Percentiles rank a stretch among this genome's conserved stretches.
phyloP scores from a whole-genome alignment of 768 basidiomycete species.

The Nidula microcarpa region DNA sequence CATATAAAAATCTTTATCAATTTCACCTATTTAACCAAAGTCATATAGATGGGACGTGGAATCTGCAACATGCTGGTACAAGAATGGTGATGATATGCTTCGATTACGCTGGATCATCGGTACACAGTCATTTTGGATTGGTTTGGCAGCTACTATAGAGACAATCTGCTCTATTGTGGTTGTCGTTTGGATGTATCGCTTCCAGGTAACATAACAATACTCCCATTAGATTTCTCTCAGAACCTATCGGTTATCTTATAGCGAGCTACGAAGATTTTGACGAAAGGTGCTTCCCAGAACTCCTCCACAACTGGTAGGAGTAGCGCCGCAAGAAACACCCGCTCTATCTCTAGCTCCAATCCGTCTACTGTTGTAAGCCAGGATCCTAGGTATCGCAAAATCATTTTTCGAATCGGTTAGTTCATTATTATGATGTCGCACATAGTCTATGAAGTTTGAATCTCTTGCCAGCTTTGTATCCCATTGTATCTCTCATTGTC shows the following conservation, averaged over 20 bases:
- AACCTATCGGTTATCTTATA: not conserved
- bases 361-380: not conserved
- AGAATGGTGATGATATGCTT: conserved; percentile 6
- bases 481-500: conserved; percentile 15
- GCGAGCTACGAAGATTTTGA: not conserved
- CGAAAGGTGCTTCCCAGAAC: not conserved
- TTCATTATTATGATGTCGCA: not conserved
- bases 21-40: too few species aligned
- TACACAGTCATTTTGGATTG: conserved; percentile 19
- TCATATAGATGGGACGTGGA: conserved; percentile 11
- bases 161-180: conserved; percentile 11
- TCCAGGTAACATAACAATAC: conserved; percentile 8
- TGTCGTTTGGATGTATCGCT: conserved; percentile 12
- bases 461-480: conserved; percentile 10
- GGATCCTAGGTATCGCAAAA: conserved; percentile 4
- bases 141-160: conserved; percentile 13
- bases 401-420: conserved; percentile 12
- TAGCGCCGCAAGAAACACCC: not conserved
- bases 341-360: not conserved
- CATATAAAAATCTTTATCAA: not conserved
- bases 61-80: conserved; percentile 17
- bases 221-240: not conserved
- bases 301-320: not conserved
- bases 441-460: not conserved
- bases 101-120: conserved; percentile 18